Percentiles rank a stretch among this genome's conserved stretches.
phyloP scores from a whole-genome alignment of 164 flowering plant species.

The Platanus orientalis region DNA sequence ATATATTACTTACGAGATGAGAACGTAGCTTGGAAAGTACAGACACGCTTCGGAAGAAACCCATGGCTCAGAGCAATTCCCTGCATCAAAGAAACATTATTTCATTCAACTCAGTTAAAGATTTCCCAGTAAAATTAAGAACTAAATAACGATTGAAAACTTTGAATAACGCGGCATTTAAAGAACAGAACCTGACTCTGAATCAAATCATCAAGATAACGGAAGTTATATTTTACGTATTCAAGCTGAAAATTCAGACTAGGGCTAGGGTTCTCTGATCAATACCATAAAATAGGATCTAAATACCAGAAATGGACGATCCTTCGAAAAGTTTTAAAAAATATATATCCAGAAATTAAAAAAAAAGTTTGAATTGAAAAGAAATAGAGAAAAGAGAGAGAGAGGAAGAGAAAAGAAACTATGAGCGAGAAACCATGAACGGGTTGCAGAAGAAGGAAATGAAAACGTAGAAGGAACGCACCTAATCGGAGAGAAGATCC shows the following conservation, averaged over 20 bases:
- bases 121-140: neutral
- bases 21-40: conserved; percentile 75
- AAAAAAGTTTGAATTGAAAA: neutral
- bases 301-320: neutral
- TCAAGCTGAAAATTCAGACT: neutral
- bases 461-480: neutral
- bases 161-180: neutral
- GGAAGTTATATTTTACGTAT: neutral
- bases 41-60: conserved; percentile 55
- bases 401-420: neutral
- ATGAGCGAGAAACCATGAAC: too few relatives aligned
- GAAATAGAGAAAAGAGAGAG: neutral
- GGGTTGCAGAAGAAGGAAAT: neutral
- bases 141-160: too few relatives aligned
- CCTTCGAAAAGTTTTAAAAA: neutral
- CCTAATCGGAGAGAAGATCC: neutral
- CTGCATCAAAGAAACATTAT: neutral
- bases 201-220: too few relatives aligned
- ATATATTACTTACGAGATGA: conserved; percentile 49
- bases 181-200: neutral
- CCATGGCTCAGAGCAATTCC: conserved; percentile 32
- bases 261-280: neutral
- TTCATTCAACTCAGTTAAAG: neutral
- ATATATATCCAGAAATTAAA: neutral
- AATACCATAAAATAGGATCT: neutral